Base-by-base conservation (phyloP, 352 stramenopile species). In the Pythium aphanidermatum region DNA sequence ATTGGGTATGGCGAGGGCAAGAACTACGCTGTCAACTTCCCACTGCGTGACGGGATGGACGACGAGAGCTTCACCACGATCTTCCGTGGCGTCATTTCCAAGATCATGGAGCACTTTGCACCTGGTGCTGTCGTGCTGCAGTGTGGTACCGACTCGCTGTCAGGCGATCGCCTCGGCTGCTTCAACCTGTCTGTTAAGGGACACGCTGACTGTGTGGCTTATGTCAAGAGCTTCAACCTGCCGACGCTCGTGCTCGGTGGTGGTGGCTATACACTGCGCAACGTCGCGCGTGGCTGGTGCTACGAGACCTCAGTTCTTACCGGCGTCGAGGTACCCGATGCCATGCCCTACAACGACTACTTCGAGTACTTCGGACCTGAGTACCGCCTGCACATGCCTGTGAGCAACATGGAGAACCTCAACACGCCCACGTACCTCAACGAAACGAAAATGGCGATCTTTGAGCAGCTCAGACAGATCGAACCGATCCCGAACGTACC, bases 331-430 rank as follows among this genome's bases (percentile, higher is more conserved):
- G 65, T 94, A 8, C 74, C 79, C 1, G 95, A 99, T 50, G 89
- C 97, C 5, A 98, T 99, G 66, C 97, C 97, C 4, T 98, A 97
- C 78, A 99, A 99, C 75, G 95, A 99, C 66, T 99, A 99, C 75
- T 99, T 98, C 72, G 96, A 99, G 68, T 99, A 99, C 73, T 99
- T 98, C 69, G 92, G 92, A 1, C 96, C 96, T 1, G 93, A 99
- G 63, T 99, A 97, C 72, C 94, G 96, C 41, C 70, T 99, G 26
- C 96, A 99, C 70, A 83, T 99, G 56, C 92, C 95, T 16, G 87
- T 97, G 53, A 84, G 77, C 51, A 95, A 90, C 70, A 98, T 98
- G 72, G 91, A 98, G 54, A 98, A 98, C 61, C 72, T 98, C 33
- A 99, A 99, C 74, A 97, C 90, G 30, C 70, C 69, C 13, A 72